Percentiles rank a stretch among this genome's conserved stretches.
Evolutionary conservation across 2,329 filamentous ascomycete genomes (phyloP).

Genomic region (Dothideomycetes sp.): DNA sequence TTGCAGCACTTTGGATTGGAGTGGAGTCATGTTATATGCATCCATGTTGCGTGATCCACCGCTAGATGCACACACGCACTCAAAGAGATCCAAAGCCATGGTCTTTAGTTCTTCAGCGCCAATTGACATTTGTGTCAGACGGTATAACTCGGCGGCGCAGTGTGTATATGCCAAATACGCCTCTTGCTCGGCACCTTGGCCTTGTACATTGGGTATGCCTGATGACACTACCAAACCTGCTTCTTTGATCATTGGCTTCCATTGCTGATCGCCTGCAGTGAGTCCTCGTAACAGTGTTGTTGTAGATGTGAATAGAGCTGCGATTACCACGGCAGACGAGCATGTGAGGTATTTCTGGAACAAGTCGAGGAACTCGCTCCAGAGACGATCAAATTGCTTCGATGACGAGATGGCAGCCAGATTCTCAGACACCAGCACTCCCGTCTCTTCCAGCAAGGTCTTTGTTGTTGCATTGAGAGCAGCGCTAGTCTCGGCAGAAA

Average conservation of each 20-base stretch:
- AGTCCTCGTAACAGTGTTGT: conserved; percentile 26
- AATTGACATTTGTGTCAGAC: conserved; percentile 56
- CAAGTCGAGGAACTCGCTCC: conserved; percentile 61
- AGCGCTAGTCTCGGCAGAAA: not conserved
- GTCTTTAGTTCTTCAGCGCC: conserved; percentile 49
- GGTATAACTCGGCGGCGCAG: conserved; percentile 66
- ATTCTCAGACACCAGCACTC: conserved; percentile 63
- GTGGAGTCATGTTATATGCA: conserved; percentile 58
- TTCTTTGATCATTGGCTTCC: conserved; percentile 17
- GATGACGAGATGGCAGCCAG: conserved; percentile 60
- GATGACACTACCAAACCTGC: conserved; percentile 21
- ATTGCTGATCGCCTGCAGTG: conserved; percentile 11
- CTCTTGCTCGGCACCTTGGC: conserved; percentile 51
- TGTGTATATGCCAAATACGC: conserved; percentile 78
- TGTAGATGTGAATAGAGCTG: conserved; percentile 30
- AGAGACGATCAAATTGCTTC: conserved; percentile 58
- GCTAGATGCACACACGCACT: conserved; percentile 60
- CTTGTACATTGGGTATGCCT: conserved; percentile 13
- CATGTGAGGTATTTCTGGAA: conserved; percentile 43
- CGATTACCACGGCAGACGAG: conserved; percentile 28
- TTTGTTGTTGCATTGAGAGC: conserved; percentile 53
- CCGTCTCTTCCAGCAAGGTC: conserved; percentile 61
- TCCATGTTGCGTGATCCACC: conserved; percentile 59
- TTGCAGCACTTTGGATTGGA: conserved; percentile 61
- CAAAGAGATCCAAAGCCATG: conserved; percentile 61